A percentile compares a stretch with the other conserved stretches of the same genome.
Evolutionary conservation across 345 rosid genomes (phyloP).

Genomic region (Brassica cretica): DNA sequence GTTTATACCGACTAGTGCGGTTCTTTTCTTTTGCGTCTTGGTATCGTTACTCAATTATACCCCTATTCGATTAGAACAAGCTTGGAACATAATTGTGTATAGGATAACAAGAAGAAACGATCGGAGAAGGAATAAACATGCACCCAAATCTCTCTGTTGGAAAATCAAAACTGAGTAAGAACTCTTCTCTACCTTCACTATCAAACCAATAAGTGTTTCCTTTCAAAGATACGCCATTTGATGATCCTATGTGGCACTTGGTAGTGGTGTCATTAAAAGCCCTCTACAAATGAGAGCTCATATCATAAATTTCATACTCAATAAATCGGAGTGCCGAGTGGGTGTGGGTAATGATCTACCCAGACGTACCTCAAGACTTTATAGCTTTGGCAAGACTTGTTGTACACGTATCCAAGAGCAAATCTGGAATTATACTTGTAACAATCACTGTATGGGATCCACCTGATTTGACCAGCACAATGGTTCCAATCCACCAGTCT

Average conservation of each 20-base stretch:
- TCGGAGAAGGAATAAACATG: too few relatives aligned
- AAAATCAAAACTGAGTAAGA: too few relatives aligned
- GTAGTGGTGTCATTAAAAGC: background rate
- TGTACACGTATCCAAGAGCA: background rate
- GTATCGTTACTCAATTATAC: too few relatives aligned
- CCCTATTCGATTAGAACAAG: too few relatives aligned
- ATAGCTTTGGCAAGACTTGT: background rate
- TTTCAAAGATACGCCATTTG: background rate
- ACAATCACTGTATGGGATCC: background rate
- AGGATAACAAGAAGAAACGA: too few relatives aligned
- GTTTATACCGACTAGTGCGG: too few relatives aligned
- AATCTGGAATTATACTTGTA: background rate
- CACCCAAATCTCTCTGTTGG: too few relatives aligned
- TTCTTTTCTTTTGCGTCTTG: too few relatives aligned
- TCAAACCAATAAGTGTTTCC: background rate
- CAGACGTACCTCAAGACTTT: background rate
- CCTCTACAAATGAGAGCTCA: background rate
- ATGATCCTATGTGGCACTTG: background rate
- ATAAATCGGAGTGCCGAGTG: background rate
- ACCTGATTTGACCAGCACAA: background rate
- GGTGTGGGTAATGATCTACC: background rate
- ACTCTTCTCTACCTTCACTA: too few relatives aligned
- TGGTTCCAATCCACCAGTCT: background rate
- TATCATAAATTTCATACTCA: background rate
- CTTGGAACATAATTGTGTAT: too few relatives aligned